Base-by-base conservation (phyloP, 371 early-diverging fungal genomes). In the Circinella minor region DNA sequence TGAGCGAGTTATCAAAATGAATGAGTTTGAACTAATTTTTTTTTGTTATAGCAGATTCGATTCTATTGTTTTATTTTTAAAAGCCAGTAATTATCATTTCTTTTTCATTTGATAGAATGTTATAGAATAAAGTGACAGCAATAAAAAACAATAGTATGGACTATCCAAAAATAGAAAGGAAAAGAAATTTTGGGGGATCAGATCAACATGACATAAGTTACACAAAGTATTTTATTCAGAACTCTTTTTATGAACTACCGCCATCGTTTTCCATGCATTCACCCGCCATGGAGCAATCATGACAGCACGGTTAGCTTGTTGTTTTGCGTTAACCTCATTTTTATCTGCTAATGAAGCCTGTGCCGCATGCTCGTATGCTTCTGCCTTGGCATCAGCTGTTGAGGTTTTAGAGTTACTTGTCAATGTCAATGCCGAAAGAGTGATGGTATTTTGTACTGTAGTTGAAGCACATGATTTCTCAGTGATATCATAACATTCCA, bases 221-320 rank as follows among this genome's bases (percentile, higher is more conserved):
- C 27, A 27, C 27, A 27, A 27, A 27, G 27, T 27, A 43, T 43
- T 43, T 63, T 63, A 38, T 37, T 8, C 27, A n/a, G 48, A 38
- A 27, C 39, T 27, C 27, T 27, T 27, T 46, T 63, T 18, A 47
- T 65, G 55, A 65, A 37, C 51, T 14, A 46, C 65, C 18, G 71
- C 75, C 63, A 80, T 63, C 11, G 69, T 66, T 65, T 77, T 64
- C 88, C 89, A 88, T 37, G 86, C 82, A 36, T 73, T 69, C 20
- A 70, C 38, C 27, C 82, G 75, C 88, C 87, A 87, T 63, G 89
- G 89, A 0, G 88, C 88, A 3, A 80, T 74, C 74, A 84, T 71
- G 9, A 85, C 77, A 7, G 87, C 82, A 5, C 83, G 74, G 60
- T 89, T 88, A 4, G 89, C 87, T n/a, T 73, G 71, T 5, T 75